Base-by-base conservation (phyloP, 2,329 filamentous ascomycete genomes). In the Arthrobotrys conoides region DNA sequence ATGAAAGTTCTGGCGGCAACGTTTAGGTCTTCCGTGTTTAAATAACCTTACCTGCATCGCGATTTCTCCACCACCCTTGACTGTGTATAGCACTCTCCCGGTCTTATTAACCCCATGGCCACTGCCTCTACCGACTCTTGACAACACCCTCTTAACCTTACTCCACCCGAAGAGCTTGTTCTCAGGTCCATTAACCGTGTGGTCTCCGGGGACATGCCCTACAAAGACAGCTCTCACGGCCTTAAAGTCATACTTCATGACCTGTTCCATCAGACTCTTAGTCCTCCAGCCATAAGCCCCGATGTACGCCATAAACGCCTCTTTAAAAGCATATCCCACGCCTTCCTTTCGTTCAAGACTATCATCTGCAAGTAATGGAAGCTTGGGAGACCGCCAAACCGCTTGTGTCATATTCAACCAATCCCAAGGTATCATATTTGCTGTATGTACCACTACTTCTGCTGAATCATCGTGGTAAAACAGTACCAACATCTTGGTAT, bases 391-490 rank as follows among this genome's bases (percentile, higher is more conserved):
- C 63, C 86, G 87, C 94, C 94, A 97, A 4, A 92, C 88, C 0
- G 90, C 93, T 83, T 97, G 93, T 0, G 91, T 92, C 92, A 97
- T 92, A 81, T 96, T 96, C 0, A 87, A 88, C 94, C 94, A 97
- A 83, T 97, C 94, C 70, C 91, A 90, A 3, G 87, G 83, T n/a
- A 97, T 95, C 91, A 97, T 93, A 81, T 97, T 97, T 18, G 94
- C 93, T 0, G 94, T 97, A 81, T 96, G 93, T 33, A 97, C 94
- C 71, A 96, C 85, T 5, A 97, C 86, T 84, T 96, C 92, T 0
- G 91, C 92, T 0, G 87, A 89, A 79, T 91, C 90, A 83, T 97
- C 93, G 83, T 92, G 90, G 4, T 92, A 88, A 79, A 97, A 87
- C 3, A 97, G 84, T n/a, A 97, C 86, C 84, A 97, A 89, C 92